phyloP scores from a whole-genome alignment of 2,329 filamentous ascomycete species.

The Claviceps humidiphila region DNA sequence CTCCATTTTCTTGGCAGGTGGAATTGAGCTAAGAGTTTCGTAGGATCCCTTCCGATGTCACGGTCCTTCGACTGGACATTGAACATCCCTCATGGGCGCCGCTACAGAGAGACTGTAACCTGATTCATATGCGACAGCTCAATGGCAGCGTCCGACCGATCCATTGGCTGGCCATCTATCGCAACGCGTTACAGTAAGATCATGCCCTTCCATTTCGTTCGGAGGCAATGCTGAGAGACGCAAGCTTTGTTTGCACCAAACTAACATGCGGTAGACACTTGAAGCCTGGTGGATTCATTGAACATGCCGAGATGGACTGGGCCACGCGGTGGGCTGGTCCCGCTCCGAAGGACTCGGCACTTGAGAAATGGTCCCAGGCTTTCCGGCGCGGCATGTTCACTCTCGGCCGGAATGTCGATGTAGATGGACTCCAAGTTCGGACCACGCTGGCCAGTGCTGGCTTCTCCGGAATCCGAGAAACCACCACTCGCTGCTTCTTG shows the following conservation, averaged over 20 bases:
- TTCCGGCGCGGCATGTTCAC: conserved; percentile 55
- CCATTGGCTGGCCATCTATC: conserved; percentile 61
- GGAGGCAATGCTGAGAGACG: too few species aligned
- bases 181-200: conserved; percentile 52
- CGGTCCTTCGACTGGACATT: conserved; percentile 53
- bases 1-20: too few species aligned
- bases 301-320: conserved; percentile 85
- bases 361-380: conserved; percentile 57
- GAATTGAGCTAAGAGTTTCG: conserved; percentile 8
- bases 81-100: conserved; percentile 53
- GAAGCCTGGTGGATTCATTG: conserved; percentile 64
- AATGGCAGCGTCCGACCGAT: conserved; percentile 58
- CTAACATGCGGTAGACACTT: conserved; percentile 47
- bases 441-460: conserved; percentile 54
- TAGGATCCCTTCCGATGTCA: conserved; percentile 54
- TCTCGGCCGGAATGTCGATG: conserved; percentile 51
- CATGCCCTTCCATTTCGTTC: neutral
- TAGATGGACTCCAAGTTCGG: conserved; percentile 36
- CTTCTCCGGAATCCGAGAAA: conserved; percentile 67
- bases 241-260: neutral
- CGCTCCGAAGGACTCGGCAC: conserved; percentile 40
- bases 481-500: conserved; percentile 54
- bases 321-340: conserved; percentile 59
- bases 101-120: conserved; percentile 47
- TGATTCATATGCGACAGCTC: conserved; percentile 73